These are phyloP conservation scores for Yueomyces sinensis DNA, from an alignment of 805 yeast species.

Conservation along the genomic window DNA sequence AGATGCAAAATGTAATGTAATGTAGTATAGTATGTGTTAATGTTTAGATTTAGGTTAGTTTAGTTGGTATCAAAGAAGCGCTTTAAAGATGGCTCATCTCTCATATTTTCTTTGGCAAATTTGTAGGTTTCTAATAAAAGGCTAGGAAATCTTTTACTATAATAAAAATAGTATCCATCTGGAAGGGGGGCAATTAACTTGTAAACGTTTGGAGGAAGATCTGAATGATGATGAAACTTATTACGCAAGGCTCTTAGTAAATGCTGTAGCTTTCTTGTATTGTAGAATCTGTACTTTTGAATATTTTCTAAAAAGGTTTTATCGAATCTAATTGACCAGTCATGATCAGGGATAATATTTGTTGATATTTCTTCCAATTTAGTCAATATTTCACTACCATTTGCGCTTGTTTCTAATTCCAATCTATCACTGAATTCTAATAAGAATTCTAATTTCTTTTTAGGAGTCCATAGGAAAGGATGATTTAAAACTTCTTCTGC, in stretches of 20 bases:
- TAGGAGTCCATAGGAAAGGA: conserved; percentile 76
- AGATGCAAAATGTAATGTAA: too few relatives aligned
- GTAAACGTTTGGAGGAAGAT: conserved; percentile 58
- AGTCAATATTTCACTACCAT: conserved; percentile 48
- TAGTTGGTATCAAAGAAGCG: conserved; percentile 31
- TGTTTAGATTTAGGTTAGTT: too few relatives aligned
- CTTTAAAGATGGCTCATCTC: conserved; percentile 48
- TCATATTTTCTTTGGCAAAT: conserved; percentile 42
- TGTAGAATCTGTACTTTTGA: conserved; percentile 85
- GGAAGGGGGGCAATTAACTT: conserved; percentile 67
- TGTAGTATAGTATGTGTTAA: too few relatives aligned
- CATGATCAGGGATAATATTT: conserved; percentile 40
- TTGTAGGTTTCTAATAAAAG: conserved; percentile 63
- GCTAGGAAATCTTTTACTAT: conserved; percentile 61
- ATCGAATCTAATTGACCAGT: conserved; percentile 75
- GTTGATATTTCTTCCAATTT: conserved; percentile 40
- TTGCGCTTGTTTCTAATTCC: conserved; percentile 73
- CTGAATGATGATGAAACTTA: conserved; percentile 90
- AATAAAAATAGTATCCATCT: conserved; percentile 70
- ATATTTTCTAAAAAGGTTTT: conserved; percentile 63
- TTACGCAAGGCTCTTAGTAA: conserved; percentile 79
- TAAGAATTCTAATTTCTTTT: conserved; percentile 69
- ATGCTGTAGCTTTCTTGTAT: conserved; percentile 68
- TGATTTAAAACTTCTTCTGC: conserved; percentile 59
- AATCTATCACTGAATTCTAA: conserved; percentile 83